Evolutionary conservation across 495 filamentous ascomycete genomes (phyloP).

Genomic region (Xylaria acuta): DNA sequence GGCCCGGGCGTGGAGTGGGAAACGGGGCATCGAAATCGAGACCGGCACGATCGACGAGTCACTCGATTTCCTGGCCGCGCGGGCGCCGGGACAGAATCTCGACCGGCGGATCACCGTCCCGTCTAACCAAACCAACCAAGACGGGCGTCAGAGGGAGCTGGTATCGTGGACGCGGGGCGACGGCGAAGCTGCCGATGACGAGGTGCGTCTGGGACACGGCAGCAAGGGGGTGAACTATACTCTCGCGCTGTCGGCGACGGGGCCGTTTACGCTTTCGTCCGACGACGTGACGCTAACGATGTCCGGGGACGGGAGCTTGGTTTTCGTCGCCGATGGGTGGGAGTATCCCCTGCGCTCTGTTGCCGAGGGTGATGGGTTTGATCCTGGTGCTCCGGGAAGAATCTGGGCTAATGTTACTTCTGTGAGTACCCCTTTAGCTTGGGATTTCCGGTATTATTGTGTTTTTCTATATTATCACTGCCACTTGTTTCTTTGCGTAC

Average conservation of each 20-base stretch:
- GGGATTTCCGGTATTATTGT: not conserved
- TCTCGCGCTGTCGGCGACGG: conserved; percentile 43
- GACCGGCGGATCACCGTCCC: conserved; percentile 44
- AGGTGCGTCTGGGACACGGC: conserved; percentile 41
- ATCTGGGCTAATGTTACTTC: conserved; percentile 48
- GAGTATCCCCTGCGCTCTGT: conserved; percentile 57
- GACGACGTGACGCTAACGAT: conserved; percentile 46
- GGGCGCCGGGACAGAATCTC: conserved; percentile 57
- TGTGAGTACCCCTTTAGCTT: conserved; percentile 3
- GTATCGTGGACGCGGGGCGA: conserved; percentile 12
- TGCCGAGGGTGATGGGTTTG: conserved; percentile 39
- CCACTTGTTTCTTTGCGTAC: not conserved
- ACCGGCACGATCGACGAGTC: conserved; percentile 19
- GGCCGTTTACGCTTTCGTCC: conserved; percentile 52
- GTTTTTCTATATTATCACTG: not conserved
- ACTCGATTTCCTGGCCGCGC: conserved; percentile 46
- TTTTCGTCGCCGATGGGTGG: conserved; percentile 56
- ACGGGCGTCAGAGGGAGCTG: conserved; percentile 9
- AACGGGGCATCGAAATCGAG: conserved; percentile 44
- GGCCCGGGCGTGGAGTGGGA: conserved; percentile 52
- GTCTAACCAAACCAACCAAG: not conserved
- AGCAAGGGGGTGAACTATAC: conserved; percentile 64
- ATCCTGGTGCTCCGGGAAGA: conserved; percentile 44
- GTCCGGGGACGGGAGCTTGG: conserved; percentile 39
- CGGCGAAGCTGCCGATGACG: not conserved